Evolutionary conservation across 306 rosid species (phyloP).

Genomic region (Prunus dulcis): DNA sequence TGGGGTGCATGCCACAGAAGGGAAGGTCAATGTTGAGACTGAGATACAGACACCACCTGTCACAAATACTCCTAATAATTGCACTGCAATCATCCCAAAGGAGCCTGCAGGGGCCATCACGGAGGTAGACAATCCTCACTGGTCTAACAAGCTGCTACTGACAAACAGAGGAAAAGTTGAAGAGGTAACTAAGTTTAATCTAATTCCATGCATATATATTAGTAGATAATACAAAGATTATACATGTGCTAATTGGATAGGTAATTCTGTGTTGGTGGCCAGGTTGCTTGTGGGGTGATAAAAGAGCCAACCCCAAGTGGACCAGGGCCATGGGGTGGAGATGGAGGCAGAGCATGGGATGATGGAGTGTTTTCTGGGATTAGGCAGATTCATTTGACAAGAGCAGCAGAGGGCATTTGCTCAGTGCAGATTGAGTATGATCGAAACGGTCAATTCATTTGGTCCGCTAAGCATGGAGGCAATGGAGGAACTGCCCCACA

Average conservation of each 20-base stretch:
- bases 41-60: not conserved
- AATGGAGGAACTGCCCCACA: constrained; percentile 57
- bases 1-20: constrained; percentile 76
- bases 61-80: not conserved
- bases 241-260: not conserved
- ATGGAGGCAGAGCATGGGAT: constrained; percentile 89
- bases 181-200: constrained; percentile 40
- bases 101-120: constrained; percentile 29
- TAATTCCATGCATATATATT: not conserved
- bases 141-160: constrained; percentile 46
- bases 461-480: constrained; percentile 92
- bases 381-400: constrained; percentile 74
- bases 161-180: constrained; percentile 50
- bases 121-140: constrained; percentile 38
- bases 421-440: constrained; percentile 88
- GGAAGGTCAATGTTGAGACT: constrained; percentile 35
- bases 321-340: constrained; percentile 99
- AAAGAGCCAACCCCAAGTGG: constrained; percentile 88
- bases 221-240: not conserved
- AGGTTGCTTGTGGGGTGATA: constrained; percentile 62
- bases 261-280: not conserved
- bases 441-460: constrained; percentile 77
- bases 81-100: constrained; percentile 20
- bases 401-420: constrained; percentile 62
- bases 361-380: constrained; percentile 89